Evolutionary conservation across 2,329 filamentous ascomycete species (phyloP), one percentile per base, ranked within the genome.

Genomic region (Fusarium sacchari): DNA sequence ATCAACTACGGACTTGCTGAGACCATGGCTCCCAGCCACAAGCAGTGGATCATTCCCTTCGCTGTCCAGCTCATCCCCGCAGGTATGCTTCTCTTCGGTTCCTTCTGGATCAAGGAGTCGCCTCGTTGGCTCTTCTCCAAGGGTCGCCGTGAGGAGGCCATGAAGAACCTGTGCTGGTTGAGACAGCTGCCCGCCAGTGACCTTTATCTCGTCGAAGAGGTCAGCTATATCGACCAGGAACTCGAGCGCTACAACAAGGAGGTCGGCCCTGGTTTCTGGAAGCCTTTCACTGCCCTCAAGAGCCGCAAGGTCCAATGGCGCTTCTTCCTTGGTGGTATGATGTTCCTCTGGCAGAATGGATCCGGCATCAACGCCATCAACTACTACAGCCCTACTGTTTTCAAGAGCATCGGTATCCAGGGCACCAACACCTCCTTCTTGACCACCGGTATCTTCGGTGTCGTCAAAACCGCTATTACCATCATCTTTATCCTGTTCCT

Each of bases 331-430:
- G 93, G 93, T 36, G 88, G 89, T 53, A 88, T 93, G 77, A 86
- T 96, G 30, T 95, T 95, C 85, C 84, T 95, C 63, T 94, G 90
- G 87, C 93, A 96, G 82, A 95, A 95, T 77, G 91, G 91, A 42
- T 80, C 80, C 11, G 93, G 93, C 3, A 94, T 94, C 83, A 94
- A 94, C 74, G 92, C 92, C 32, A 91, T 93, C 83, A 94, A 94
- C 84, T 94, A 94, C 82, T 94, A 92, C 81, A 87, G 85, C 2
- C 79, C 79, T 26, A 81, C 79, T 30, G 79, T 81, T 22, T 81
- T 81, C 85, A 87, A 84, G 72, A 83, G 82, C 50, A 82, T 87
- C 36, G 86, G 86, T 12, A 81, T 86, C 64, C 81, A 80, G 9
- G 86, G 85, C 22, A 84, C 82, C 50, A 84, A 83, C 74, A 83